Evolutionary conservation across 345 rosid species (phyloP).

Genomic region (Leavenworthia alabamica): DNA sequence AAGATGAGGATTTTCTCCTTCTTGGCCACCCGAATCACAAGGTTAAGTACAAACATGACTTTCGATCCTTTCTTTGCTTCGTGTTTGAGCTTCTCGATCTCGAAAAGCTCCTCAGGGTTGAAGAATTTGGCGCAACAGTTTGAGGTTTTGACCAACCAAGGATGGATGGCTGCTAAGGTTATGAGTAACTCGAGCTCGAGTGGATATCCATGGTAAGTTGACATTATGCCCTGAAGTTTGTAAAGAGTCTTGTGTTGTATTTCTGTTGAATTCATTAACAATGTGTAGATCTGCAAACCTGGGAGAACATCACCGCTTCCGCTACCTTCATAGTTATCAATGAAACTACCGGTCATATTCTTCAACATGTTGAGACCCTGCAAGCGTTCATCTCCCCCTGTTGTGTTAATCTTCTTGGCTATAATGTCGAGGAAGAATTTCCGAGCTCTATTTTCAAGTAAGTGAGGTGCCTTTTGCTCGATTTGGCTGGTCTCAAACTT

Average conservation of each 20-base stretch:
- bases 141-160: constrained; percentile 65
- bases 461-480: constrained; percentile 51
- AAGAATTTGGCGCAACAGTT: constrained; percentile 60
- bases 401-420: constrained; percentile 67
- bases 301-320: constrained; percentile 57
- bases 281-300: constrained; percentile 82
- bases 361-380: constrained; percentile 73
- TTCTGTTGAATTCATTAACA: constrained; percentile 78
- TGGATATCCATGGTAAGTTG: constrained; percentile 56
- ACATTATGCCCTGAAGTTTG: constrained; percentile 64
- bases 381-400: constrained; percentile 53
- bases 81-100: constrained; percentile 50
- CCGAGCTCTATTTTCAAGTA: constrained; percentile 71
- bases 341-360: constrained; percentile 60
- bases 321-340: constrained; percentile 68
- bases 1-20: constrained; percentile 74
- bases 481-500: constrained; percentile 42
- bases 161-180: constrained; percentile 87
- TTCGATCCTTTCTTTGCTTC: constrained; percentile 72
- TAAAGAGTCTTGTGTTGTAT: constrained; percentile 51
- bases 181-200: constrained; percentile 78
- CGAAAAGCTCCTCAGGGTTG: constrained; percentile 34
- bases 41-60: constrained; percentile 86
- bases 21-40: constrained; percentile 60
- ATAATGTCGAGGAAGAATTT: constrained; percentile 75